phyloP scores from a whole-genome alignment of 306 rosid species.

The Vicia villosa region DNA sequence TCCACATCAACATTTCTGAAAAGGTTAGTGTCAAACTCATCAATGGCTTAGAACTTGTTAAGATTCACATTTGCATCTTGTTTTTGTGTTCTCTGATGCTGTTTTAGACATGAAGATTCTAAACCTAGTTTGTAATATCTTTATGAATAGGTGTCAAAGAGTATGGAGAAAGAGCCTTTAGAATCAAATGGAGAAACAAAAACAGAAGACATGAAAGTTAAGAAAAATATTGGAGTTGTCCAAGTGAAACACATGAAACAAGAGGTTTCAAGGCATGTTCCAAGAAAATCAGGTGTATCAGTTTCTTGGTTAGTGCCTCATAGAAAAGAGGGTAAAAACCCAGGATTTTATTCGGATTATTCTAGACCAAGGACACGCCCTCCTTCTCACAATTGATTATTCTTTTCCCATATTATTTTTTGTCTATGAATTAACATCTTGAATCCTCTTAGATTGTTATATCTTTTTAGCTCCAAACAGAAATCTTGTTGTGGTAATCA shows the following conservation, averaged over 20 bases:
- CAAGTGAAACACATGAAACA: conserved; percentile 8
- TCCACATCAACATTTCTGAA: conserved; percentile 6
- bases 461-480: neutral
- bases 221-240: conserved; percentile 3
- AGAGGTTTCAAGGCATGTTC: conserved; percentile 38
- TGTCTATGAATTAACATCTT: neutral
- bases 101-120: no score
- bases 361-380: conserved; percentile 64
- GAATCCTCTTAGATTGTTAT: neutral
- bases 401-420: neutral
- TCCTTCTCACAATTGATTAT: conserved; percentile 59
- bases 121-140: no score
- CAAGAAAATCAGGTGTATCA: conserved; percentile 39
- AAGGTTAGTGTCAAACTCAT: conserved; percentile 41
- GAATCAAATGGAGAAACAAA: conserved; percentile 24
- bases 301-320: conserved; percentile 43
- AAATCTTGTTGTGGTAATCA: neutral
- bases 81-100: no score
- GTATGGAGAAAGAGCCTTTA: conserved; percentile 4
- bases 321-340: conserved; percentile 35
- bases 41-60: neutral
- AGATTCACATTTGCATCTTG: no score
- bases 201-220: neutral
- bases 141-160: conserved; percentile 29
- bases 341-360: conserved; percentile 58